Conservation (phyloP, 169 alveolate genomes). For the Cryptosporidium baileyi region DNA sequence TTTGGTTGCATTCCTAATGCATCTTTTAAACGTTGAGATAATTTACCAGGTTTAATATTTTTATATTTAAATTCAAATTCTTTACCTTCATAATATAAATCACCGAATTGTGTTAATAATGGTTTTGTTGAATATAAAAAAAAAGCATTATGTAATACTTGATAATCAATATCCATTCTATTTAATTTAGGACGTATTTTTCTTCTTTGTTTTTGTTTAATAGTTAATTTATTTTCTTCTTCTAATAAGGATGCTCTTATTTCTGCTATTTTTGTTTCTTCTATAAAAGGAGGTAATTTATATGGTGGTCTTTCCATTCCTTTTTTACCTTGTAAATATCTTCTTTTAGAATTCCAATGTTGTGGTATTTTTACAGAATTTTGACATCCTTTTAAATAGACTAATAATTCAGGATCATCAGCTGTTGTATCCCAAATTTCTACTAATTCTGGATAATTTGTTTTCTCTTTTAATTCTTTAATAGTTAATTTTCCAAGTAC, state of each 20-base stretch:
- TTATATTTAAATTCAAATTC: slow-evolving; percentile 93
- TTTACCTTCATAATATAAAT: slow-evolving; percentile 96
- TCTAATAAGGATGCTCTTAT: slow-evolving; percentile 89
- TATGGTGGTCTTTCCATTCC: slow-evolving; percentile 94
- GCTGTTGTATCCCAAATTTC: slow-evolving; percentile 96
- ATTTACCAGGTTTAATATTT: slow-evolving; percentile 93
- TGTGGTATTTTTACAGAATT: slow-evolving; percentile 97
- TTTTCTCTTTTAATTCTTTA: slow-evolving; percentile 73
- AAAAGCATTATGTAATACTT: slow-evolving; percentile 97
- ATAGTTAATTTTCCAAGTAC: slow-evolving; percentile 35
- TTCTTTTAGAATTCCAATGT: slow-evolving; percentile 97
- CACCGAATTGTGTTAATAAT: slow-evolving; percentile 94
- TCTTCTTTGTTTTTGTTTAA: slow-evolving; percentile 95
- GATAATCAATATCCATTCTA: slow-evolving; percentile 95
- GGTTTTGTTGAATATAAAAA: slow-evolving; percentile 96
- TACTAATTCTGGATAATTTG: slow-evolving; percentile 85
- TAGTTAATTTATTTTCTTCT: slow-evolving; percentile 91
- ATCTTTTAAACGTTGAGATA: slow-evolving; percentile 90
- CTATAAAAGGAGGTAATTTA: slow-evolving; percentile 92
- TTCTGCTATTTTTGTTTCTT: slow-evolving; percentile 88
- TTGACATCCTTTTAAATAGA: slow-evolving; percentile 91
- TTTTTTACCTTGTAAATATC: slow-evolving; percentile 93
- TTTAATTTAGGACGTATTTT: slow-evolving; percentile 97
- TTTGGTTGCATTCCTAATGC: slow-evolving; percentile 96
- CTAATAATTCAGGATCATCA: slow-evolving; percentile 93